phyloP scores from a whole-genome alignment of 257 asterid species.

The Solanum virginianum region DNA sequence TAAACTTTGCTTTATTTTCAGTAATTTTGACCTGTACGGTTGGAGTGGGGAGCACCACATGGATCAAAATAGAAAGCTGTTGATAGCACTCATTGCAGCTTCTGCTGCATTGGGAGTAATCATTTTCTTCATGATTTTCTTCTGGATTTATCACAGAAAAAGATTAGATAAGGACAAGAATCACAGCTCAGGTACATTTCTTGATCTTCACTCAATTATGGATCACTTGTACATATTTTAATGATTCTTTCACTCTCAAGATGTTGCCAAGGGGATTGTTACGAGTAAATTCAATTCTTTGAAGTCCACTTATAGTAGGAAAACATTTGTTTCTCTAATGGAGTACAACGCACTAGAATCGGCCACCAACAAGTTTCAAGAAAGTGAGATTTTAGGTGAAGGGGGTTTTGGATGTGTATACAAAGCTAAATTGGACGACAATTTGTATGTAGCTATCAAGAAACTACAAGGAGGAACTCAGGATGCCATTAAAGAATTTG shows the following conservation, averaged over 20 bases:
- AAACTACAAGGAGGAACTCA: slow-evolving; percentile 28
- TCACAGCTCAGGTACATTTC: slow-evolving; percentile 17
- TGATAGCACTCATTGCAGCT: slow-evolving; percentile 26
- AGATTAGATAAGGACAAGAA: neutral
- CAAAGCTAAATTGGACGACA: slow-evolving; percentile 38
- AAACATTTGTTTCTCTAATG: slow-evolving; percentile 21
- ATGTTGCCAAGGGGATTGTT: slow-evolving; percentile 14
- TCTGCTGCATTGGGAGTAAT: slow-evolving; percentile 22
- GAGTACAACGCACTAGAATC: slow-evolving; percentile 44
- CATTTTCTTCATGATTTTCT: slow-evolving; percentile 14
- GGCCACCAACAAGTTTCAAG: slow-evolving; percentile 42
- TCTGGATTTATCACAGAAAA: slow-evolving; percentile 30
- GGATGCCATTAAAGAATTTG: slow-evolving; percentile 41
- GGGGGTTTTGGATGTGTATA: slow-evolving; percentile 79
- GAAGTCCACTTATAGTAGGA: slow-evolving; percentile 3
- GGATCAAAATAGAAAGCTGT: slow-evolving; percentile 23
- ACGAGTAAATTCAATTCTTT: slow-evolving; percentile 13
- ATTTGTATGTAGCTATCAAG: slow-evolving; percentile 49
- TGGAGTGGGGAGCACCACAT: slow-evolving; percentile 12
- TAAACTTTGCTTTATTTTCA: neutral
- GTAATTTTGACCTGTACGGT: neutral
- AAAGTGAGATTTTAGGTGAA: slow-evolving; percentile 38
- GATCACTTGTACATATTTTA: neutral
- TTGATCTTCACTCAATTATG: neutral
- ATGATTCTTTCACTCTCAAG: neutral